phyloP scores from a whole-genome alignment of 352 stramenopile species.

The Elongisporangium senticosum region DNA sequence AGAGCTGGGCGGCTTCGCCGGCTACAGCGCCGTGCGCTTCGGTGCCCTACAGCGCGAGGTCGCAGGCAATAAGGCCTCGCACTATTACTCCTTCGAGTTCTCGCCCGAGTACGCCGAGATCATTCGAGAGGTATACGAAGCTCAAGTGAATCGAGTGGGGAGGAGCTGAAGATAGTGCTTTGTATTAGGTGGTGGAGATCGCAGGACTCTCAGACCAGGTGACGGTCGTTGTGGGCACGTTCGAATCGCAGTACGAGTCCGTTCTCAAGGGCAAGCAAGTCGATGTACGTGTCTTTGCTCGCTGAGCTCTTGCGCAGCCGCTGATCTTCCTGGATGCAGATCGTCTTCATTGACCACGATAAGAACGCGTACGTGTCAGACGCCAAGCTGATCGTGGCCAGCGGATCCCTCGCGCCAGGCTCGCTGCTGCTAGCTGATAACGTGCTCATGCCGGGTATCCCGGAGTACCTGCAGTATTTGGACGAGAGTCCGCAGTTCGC shows the following conservation, averaged over 20 bases:
- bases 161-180: background rate
- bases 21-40: constrained; percentile 47
- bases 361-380: constrained; percentile 30
- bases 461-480: constrained; percentile 32
- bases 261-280: constrained; percentile 29
- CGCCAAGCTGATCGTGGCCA: constrained; percentile 38
- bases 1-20: constrained; percentile 38
- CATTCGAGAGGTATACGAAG: constrained; percentile 23
- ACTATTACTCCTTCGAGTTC: constrained; percentile 51
- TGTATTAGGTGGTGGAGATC: constrained; percentile 29
- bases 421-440: constrained; percentile 33
- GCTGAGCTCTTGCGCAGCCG: background rate
- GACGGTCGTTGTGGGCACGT: constrained; percentile 32
- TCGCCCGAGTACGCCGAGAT: constrained; percentile 31
- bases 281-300: constrained; percentile 21
- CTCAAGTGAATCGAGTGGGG: background rate
- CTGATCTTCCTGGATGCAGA: constrained; percentile 4
- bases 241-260: constrained; percentile 27
- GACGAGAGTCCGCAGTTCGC: constrained; percentile 28
- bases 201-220: constrained; percentile 38
- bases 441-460: constrained; percentile 19
- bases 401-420: constrained; percentile 17
- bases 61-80: constrained; percentile 16
- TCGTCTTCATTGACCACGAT: constrained; percentile 51
- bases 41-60: constrained; percentile 35